Evolutionary conservation across 257 asterid species (phyloP).

Genomic region (Eustoma russellianum): DNA sequence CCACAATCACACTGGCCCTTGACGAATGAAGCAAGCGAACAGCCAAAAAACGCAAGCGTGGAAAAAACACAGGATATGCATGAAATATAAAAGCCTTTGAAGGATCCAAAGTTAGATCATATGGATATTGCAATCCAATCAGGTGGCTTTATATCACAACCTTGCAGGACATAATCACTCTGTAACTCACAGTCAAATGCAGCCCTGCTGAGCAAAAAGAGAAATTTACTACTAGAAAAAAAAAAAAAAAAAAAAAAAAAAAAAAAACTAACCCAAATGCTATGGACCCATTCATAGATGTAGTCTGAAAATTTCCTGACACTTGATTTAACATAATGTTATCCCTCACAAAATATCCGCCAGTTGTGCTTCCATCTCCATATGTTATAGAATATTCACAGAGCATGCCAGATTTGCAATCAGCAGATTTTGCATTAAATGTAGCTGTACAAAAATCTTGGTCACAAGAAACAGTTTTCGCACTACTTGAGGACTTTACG

Average conservation of each 20-base stretch:
- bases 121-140: background rate
- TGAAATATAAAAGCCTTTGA: background rate
- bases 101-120: background rate
- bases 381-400: slow-evolving; percentile 78
- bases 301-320: slow-evolving; percentile 65
- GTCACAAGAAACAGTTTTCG: slow-evolving; percentile 51
- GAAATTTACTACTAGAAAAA: slow-evolving; percentile 10
- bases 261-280: slow-evolving; percentile 82
- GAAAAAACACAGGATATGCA: background rate
- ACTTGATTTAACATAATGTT: slow-evolving; percentile 58
- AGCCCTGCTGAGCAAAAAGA: background rate
- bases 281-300: slow-evolving; percentile 64
- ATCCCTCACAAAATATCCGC: slow-evolving; percentile 80
- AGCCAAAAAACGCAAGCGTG: background rate
- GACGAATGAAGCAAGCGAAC: background rate
- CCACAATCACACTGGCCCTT: background rate
- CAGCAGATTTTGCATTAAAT: slow-evolving; percentile 36
- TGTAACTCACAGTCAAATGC: too few relatives aligned
- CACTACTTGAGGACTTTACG: slow-evolving; percentile 66
- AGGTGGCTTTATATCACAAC: background rate
- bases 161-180: too few relatives aligned
- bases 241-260: slow-evolving; percentile 25
- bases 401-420: slow-evolving; percentile 61
- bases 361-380: slow-evolving; percentile 88
- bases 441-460: slow-evolving; percentile 64